Base-by-base conservation (phyloP, 1,284 basidiomycete genomes). In the Trichosporon sp. region DNA sequence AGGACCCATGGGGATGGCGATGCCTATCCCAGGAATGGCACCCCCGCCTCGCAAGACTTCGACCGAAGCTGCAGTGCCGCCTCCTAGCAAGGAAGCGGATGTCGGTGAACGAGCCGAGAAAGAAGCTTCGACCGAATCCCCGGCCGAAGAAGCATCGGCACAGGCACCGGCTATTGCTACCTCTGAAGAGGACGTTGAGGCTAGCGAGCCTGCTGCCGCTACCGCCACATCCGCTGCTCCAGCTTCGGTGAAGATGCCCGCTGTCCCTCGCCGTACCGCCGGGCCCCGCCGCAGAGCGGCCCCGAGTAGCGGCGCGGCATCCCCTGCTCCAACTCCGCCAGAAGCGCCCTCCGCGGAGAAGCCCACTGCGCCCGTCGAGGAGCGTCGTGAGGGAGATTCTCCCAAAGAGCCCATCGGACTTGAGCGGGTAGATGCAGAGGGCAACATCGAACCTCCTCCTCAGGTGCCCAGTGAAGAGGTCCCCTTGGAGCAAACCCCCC, bases 1-100 rank as follows among this genome's bases (percentile, higher is more conserved):
- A 35, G 85, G 83, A 18, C 81, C 81, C 23, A 83, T 83, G 80
- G 82, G 79, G 5, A 77, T 82, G 77, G 67, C 68, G 1, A 69
- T 75, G 53, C 70, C 73, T 4, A 66, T 77, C 53, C 75, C 74
- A 4, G 72, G 70, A 6, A 71, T 77, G 47, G 68, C 12, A 6
- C 3, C 38, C 2, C 9, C 66, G 38, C 8, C 65, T 25, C 64
- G 56, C 29, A 29, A 60, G 15, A n/a, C 51, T 5, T 25, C 29
- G 0, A 44, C 51, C 1, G 25, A 18, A 18, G 8, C 29, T n/a
- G 42, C 67, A 8, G 65, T 65, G 25, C 23, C 38, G 25, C 21
- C 63, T 11, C 67, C 75, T 2, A 35, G 18, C 5, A 9, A 21
- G 7, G 62, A 56, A 9, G 34, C 35, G 27, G 38, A 18, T 0